Conservation (phyloP, 1,284 basidiomycete species). For the Pseudozyma sp. region DNA sequence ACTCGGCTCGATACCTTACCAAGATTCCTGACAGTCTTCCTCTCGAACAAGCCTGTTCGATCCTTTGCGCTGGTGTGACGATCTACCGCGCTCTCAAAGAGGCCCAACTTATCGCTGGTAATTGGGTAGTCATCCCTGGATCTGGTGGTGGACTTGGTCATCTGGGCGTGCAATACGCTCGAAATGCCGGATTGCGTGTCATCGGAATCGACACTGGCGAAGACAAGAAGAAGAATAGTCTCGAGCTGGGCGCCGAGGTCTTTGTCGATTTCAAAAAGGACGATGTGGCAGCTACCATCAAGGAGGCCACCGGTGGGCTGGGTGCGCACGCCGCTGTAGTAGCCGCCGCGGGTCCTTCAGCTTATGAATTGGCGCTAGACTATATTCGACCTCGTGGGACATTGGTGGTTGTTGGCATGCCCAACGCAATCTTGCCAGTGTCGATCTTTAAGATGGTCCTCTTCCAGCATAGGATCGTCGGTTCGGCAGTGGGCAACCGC, state of each 20-base stretch:
- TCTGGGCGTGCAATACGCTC: conserved; percentile 57
- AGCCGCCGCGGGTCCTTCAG: conserved; percentile 71
- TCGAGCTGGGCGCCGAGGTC: conserved; percentile 79
- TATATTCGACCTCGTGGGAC: conserved; percentile 75
- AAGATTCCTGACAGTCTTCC: conserved; percentile 70
- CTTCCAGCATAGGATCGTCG: conserved; percentile 77
- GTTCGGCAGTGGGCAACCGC: conserved; percentile 78
- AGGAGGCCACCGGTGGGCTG: conserved; percentile 75
- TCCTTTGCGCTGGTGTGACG: conserved; percentile 83
- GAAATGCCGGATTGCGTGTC: conserved; percentile 73
- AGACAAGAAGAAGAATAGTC: conserved; percentile 80
- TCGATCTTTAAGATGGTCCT: conserved; percentile 77
- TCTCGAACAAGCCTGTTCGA: conserved; percentile 80
- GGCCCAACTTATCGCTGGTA: conserved; percentile 75
- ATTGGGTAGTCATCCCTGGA: conserved; percentile 84
- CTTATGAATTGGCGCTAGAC: conserved; percentile 77
- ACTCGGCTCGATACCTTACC: conserved; percentile 79
- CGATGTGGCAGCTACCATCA: conserved; percentile 76
- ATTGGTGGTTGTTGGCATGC: conserved; percentile 81
- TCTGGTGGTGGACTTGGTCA: conserved; percentile 76
- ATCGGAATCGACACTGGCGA: conserved; percentile 83
- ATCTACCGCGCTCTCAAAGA: conserved; percentile 87
- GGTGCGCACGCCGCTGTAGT: conserved; percentile 77
- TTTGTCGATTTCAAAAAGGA: conserved; percentile 82
- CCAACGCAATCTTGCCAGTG: conserved; percentile 75